Evolutionary conservation across 768 basidiomycete genomes (phyloP).

Genomic region (Boletus bicolor): DNA sequence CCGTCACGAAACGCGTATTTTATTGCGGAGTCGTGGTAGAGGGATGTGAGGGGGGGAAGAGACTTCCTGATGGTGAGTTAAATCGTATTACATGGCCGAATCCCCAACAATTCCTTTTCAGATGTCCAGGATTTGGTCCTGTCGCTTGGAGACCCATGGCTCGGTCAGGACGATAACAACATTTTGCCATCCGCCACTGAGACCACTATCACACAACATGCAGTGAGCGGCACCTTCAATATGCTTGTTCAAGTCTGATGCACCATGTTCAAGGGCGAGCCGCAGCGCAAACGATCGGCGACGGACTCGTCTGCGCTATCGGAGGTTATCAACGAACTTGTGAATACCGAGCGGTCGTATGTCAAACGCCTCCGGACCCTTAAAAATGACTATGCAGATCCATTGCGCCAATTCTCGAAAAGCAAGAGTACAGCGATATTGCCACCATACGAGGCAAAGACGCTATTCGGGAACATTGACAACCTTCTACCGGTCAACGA

Average conservation of each 20-base stretch:
- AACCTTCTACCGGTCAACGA: conserved; percentile 86
- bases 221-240: conserved; percentile 38
- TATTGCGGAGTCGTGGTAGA: conserved; percentile 90
- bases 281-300: conserved; percentile 51
- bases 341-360: conserved; percentile 87
- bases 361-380: conserved; percentile 78
- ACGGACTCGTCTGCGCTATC: conserved; percentile 64
- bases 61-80: conserved; percentile 61
- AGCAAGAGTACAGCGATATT: conserved; percentile 86
- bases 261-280: conserved; percentile 20
- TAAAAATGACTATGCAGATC: conserved; percentile 88
- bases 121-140: conserved; percentile 78
- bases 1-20: conserved; percentile 76
- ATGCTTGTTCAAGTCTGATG: conserved; percentile 11
- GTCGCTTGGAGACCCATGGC: conserved; percentile 69
- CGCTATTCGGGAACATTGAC: conserved; percentile 92
- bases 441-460: conserved; percentile 86
- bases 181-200: conserved; percentile 43
- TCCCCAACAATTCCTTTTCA: conserved; percentile 29
- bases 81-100: background rate
- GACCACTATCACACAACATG: conserved; percentile 36
- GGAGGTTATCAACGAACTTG: conserved; percentile 81
- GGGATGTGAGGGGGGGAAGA: conserved; percentile 66
- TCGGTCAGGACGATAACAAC: conserved; percentile 46
- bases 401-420: conserved; percentile 79